Conservation (phyloP, 768 basidiomycete species). For the Ramaria rubella region DNA sequence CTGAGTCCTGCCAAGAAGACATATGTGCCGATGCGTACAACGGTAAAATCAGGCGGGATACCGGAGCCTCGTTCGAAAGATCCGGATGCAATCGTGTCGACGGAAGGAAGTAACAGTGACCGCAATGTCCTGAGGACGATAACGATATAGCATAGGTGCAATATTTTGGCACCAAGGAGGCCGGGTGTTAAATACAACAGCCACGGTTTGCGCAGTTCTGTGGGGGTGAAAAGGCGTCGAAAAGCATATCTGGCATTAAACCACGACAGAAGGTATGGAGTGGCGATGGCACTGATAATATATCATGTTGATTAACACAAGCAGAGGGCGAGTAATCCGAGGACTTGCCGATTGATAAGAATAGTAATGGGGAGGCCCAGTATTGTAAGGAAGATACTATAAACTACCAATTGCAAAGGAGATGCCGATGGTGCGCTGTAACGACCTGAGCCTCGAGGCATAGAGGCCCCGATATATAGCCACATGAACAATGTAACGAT, state of each 20-base stretch:
- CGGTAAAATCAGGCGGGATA: conserved; percentile 38
- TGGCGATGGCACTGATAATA: conserved; percentile 63
- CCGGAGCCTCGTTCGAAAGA: conserved; percentile 25
- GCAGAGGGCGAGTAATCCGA: neutral
- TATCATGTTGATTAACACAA: conserved; percentile 5
- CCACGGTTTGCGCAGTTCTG: conserved; percentile 75
- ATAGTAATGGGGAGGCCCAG: conserved; percentile 64
- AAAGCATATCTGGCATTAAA: conserved; percentile 51
- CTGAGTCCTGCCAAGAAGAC: conserved; percentile 49
- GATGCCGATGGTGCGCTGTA: conserved; percentile 60
- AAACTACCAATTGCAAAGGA: conserved; percentile 54
- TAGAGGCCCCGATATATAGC: conserved; percentile 41
- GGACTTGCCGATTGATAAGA: conserved; percentile 64
- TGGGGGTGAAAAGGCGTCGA: conserved; percentile 70
- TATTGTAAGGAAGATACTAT: conserved; percentile 59
- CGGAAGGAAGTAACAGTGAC: conserved; percentile 52
- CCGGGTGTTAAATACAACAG: conserved; percentile 75
- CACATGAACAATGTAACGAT: conserved; percentile 55
- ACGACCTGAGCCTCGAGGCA: conserved; percentile 50
- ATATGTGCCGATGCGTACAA: conserved; percentile 48
- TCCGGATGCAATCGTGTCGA: conserved; percentile 12
- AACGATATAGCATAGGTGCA: conserved; percentile 41
- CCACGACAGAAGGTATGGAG: conserved; percentile 69
- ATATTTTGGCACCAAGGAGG: conserved; percentile 37
- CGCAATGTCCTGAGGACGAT: conserved; percentile 37